Evolutionary conservation across 2,329 filamentous ascomycete species (phyloP).

Genomic region (Verruconis gallopava): DNA sequence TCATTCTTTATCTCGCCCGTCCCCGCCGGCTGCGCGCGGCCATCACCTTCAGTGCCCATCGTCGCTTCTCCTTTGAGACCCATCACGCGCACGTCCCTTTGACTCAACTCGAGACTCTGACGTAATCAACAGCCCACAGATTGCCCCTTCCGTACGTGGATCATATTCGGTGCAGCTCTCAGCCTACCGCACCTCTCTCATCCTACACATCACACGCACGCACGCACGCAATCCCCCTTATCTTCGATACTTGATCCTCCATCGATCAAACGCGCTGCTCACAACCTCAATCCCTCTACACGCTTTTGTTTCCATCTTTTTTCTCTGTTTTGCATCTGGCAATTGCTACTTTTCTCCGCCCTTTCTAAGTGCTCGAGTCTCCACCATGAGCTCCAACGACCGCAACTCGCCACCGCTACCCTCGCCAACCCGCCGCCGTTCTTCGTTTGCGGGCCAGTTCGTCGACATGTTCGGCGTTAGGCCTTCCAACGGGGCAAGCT

Average conservation of each 20-base stretch:
- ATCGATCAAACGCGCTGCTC: no score
- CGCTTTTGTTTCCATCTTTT: background rate
- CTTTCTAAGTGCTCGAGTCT: background rate
- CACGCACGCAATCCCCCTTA: no score
- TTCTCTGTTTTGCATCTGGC: background rate
- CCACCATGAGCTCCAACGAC: conserved; percentile 16
- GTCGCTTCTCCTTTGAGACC: no score
- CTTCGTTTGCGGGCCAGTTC: conserved; percentile 35
- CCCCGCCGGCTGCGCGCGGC: no score
- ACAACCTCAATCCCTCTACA: background rate
- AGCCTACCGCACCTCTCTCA: background rate
- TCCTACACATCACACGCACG: no score
- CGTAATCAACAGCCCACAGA: background rate
- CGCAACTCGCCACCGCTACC: conserved; percentile 27
- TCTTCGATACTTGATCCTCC: no score
- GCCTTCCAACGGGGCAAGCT: conserved; percentile 11
- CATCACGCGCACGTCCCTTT: background rate
- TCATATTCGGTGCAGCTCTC: background rate
- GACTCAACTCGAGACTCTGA: no score
- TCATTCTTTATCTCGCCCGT: no score
- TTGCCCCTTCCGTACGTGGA: background rate
- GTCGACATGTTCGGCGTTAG: conserved; percentile 32
- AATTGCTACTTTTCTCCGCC: background rate
- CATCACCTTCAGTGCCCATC: no score
- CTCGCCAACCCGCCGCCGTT: conserved; percentile 29